Evolutionary conservation across 2,329 filamentous ascomycete species (phyloP).

Genomic region (Hymenoscyphus infarciens): DNA sequence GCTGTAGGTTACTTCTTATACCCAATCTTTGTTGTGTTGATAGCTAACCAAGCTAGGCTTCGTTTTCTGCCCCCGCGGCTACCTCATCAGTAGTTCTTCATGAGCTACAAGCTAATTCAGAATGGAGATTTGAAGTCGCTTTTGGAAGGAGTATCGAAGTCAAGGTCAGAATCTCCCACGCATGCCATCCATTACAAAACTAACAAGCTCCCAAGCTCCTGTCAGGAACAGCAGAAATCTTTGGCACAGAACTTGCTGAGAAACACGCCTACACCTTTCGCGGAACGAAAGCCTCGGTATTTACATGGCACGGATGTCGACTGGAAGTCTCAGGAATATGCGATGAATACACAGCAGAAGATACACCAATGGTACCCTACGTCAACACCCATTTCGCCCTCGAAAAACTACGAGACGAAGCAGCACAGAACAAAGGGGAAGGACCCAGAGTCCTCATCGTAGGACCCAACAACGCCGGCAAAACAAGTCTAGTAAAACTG

Average conservation of each 20-base stretch:
- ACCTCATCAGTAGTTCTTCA: constrained; percentile 43
- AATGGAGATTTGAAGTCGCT: constrained; percentile 77
- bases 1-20: constrained; percentile 44
- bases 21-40: background rate
- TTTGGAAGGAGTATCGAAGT: constrained; percentile 49
- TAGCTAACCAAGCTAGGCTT: constrained; percentile 24
- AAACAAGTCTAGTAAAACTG: constrained; percentile 75
- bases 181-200: constrained; percentile 20
- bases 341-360: constrained; percentile 65
- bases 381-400: constrained; percentile 87
- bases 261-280: constrained; percentile 77
- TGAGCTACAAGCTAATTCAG: constrained; percentile 60
- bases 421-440: constrained; percentile 46
- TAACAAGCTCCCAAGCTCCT: constrained; percentile 55
- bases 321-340: constrained; percentile 66
- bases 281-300: constrained; percentile 80
- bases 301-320: constrained; percentile 87
- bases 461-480: constrained; percentile 74
- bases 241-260: constrained; percentile 86
- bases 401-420: constrained; percentile 64
- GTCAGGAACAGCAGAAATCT: constrained; percentile 83
- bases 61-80: constrained; percentile 29
- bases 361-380: constrained; percentile 77
- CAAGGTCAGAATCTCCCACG: constrained; percentile 39
- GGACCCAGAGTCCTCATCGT: constrained; percentile 84